Evolutionary conservation across 2,329 filamentous ascomycete species (phyloP).

Genomic region (Neopestalotiopsis sp.): DNA sequence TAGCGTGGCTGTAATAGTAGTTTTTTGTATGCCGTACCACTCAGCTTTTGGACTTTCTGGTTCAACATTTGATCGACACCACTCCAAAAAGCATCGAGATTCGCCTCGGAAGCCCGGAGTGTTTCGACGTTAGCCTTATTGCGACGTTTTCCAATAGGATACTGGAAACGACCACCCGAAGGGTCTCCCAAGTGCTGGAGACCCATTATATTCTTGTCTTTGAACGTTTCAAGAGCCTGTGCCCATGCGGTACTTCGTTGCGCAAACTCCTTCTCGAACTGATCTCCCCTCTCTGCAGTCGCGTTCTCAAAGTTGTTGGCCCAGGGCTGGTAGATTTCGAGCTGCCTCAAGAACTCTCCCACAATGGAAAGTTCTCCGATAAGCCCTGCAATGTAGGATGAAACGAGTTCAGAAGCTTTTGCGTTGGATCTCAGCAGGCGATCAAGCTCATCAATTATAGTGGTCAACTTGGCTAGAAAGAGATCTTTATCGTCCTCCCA

Average conservation of each 20-base stretch:
- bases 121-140: constrained; percentile 28
- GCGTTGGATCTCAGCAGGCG: constrained; percentile 45
- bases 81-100: constrained; percentile 29
- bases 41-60: constrained; percentile 20
- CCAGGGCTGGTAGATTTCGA: constrained; percentile 55
- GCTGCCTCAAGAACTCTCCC: constrained; percentile 46
- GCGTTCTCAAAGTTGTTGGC: constrained; percentile 43
- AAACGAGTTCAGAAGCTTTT: constrained; percentile 41
- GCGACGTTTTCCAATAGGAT: constrained; percentile 36
- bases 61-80: neutral
- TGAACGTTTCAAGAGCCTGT: constrained; percentile 22
- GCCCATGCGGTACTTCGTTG: constrained; percentile 21
- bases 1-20: constrained; percentile 39
- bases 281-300: constrained; percentile 27
- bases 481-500: constrained; percentile 40
- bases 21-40: constrained; percentile 30
- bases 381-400: constrained; percentile 37
- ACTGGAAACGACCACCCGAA: constrained; percentile 44
- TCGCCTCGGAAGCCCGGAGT: constrained; percentile 26
- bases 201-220: constrained; percentile 24
- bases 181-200: constrained; percentile 29
- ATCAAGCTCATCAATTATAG: constrained; percentile 53
- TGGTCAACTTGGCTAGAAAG: constrained; percentile 38
- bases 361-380: constrained; percentile 53
- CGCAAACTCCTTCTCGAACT: constrained; percentile 33